Percentiles rank a stretch among this genome's conserved stretches.
Evolutionary conservation across 1,284 basidiomycete genomes (phyloP).

Genomic region (Coriolopsis trogii): DNA sequence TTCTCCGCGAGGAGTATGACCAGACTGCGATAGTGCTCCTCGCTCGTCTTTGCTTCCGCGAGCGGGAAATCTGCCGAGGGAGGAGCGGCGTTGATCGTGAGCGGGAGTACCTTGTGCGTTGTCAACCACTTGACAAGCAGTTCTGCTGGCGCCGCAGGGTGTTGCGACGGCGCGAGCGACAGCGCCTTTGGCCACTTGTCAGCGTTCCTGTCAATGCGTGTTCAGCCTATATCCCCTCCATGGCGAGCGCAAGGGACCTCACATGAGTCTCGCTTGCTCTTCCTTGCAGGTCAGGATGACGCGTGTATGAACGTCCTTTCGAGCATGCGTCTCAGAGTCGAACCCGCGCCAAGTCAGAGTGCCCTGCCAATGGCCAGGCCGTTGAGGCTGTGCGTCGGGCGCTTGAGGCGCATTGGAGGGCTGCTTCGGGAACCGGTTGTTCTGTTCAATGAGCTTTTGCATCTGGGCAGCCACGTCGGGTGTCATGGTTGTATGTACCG

Average conservation of each 20-base stretch:
- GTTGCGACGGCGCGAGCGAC: slow-evolving; percentile 45
- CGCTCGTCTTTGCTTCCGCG: slow-evolving; percentile 36
- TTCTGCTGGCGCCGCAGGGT: slow-evolving; percentile 40
- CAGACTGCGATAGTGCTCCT: slow-evolving; percentile 43
- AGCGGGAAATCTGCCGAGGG: slow-evolving; percentile 9
- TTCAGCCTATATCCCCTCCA: too few relatives aligned
- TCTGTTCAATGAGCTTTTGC: slow-evolving; percentile 55
- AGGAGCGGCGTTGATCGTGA: slow-evolving; percentile 18
- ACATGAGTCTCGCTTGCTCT: slow-evolving; percentile 30
- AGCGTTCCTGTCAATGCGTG: slow-evolving; percentile 50
- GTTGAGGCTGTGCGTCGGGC: background rate
- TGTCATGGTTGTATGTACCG: too few relatives aligned
- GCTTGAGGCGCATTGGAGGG: background rate
- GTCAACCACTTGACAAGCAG: slow-evolving; percentile 56
- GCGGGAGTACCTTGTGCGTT: slow-evolving; percentile 31
- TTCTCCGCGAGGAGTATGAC: slow-evolving; percentile 43
- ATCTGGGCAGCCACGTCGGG: slow-evolving; percentile 45
- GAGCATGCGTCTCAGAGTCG: slow-evolving; percentile 40
- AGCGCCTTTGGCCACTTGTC: slow-evolving; percentile 58
- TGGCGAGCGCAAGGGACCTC: slow-evolving; percentile 18
- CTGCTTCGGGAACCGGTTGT: slow-evolving; percentile 26
- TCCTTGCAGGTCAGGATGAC: slow-evolving; percentile 10
- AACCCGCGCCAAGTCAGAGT: slow-evolving; percentile 49
- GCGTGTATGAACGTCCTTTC: slow-evolving; percentile 48
- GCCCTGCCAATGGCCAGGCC: slow-evolving; percentile 52